Evolutionary conservation across 192 early-diverging fungal genomes (phyloP).

Genomic region (Mortierella claussenii): DNA sequence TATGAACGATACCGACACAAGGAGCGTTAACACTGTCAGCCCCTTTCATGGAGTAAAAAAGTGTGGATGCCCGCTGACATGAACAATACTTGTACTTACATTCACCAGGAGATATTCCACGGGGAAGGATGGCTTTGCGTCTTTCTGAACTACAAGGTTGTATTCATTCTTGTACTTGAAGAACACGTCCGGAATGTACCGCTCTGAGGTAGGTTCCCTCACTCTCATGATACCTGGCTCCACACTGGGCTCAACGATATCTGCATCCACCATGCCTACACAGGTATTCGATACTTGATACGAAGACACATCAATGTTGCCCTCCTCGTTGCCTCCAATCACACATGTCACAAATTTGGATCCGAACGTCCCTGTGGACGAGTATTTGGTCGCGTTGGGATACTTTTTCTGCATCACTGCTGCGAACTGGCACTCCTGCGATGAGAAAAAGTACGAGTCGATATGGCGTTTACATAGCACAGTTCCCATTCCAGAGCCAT

Average conservation of each 20-base stretch:
- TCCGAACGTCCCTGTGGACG: slow-evolving; percentile 82
- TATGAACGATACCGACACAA: slow-evolving; percentile 7
- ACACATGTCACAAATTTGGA: slow-evolving; percentile 96
- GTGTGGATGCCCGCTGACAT: neutral
- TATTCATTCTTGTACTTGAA: slow-evolving; percentile 98
- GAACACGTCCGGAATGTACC: slow-evolving; percentile 97
- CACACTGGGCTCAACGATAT: slow-evolving; percentile 89
- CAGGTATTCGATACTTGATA: slow-evolving; percentile 95
- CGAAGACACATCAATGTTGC: slow-evolving; percentile 83
- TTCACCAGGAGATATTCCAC: slow-evolving; percentile 97
- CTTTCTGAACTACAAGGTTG: slow-evolving; percentile 82
- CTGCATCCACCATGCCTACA: slow-evolving; percentile 91
- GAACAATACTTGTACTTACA: slow-evolving; percentile 55
- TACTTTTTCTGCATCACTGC: slow-evolving; percentile 85
- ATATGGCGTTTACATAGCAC: slow-evolving; percentile 91
- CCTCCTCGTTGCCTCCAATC: slow-evolving; percentile 89
- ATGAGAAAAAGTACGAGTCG: slow-evolving; percentile 93
- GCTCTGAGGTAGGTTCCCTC: slow-evolving; percentile 70
- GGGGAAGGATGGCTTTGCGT: slow-evolving; percentile 96
- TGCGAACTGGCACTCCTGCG: slow-evolving; percentile 87
- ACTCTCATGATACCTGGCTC: slow-evolving; percentile 90
- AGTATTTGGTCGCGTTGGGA: slow-evolving; percentile 78
- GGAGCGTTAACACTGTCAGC: neutral
- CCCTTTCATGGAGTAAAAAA: too few relatives aligned
- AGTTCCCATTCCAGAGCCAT: slow-evolving; percentile 78